These are phyloP conservation scores for Hemisphaericaspora xylofermentans DNA, from an alignment of 1,139 yeast species.

Conservation along the genomic window DNA sequence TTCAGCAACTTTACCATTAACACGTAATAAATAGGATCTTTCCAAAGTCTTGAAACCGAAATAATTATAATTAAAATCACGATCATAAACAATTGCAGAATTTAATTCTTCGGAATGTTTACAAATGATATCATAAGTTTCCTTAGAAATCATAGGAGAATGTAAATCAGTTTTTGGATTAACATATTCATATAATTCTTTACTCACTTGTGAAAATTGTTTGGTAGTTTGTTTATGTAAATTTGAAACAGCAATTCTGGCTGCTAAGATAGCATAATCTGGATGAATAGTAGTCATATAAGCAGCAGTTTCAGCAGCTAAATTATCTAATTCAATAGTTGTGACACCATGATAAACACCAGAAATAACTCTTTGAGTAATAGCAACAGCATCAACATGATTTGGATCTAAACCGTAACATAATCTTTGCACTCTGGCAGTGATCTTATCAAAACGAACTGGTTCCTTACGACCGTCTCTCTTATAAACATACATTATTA, in stretches of 20 bases:
- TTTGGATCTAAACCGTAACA: conserved; percentile 83
- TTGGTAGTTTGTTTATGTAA: conserved; percentile 92
- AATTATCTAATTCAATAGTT: conserved; percentile 85
- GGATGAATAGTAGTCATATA: conserved; percentile 96
- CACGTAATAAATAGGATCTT: conserved; percentile 74
- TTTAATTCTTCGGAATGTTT: conserved; percentile 69
- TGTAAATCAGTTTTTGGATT: conserved; percentile 71
- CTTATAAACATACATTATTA: conserved; percentile 50
- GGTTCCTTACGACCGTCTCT: conserved; percentile 85
- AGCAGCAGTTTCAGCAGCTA: conserved; percentile 97
- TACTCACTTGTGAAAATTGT: conserved; percentile 77
- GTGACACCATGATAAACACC: conserved; percentile 97
- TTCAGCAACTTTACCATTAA: conserved; percentile 75
- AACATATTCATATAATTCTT: conserved; percentile 62
- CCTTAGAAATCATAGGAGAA: conserved; percentile 81
- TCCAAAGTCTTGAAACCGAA: conserved; percentile 88
- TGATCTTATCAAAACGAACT: conserved; percentile 70
- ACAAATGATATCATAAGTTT: conserved; percentile 62
- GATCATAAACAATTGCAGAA: conserved; percentile 78
- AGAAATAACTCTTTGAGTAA: conserved; percentile 83
- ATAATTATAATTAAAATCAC: conserved; percentile 80
- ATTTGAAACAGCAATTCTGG: conserved; percentile 89
- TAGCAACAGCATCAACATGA: conserved; percentile 85
- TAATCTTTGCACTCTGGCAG: conserved; percentile 50
- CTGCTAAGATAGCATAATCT: conserved; percentile 91